phyloP scores from a whole-genome alignment of 352 stramenopile species.

The Phytopythium litorale region DNA sequence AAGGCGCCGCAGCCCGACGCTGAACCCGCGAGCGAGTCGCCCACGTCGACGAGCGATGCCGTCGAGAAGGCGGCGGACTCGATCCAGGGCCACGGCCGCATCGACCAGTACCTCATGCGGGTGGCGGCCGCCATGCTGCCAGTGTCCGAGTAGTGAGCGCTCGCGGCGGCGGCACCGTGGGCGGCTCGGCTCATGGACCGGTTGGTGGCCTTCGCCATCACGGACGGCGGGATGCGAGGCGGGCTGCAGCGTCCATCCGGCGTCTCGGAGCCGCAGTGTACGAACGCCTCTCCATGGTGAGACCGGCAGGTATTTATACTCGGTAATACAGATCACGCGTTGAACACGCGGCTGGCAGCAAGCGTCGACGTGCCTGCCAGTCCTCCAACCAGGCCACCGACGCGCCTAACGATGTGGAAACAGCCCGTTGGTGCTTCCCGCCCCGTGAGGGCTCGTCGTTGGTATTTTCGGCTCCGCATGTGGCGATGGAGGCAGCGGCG shows the following conservation, averaged over 20 bases:
- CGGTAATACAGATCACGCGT: background rate
- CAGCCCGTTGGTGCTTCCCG: background rate
- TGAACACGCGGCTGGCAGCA: background rate
- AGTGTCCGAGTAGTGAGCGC: background rate
- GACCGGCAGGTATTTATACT: conserved; percentile 4
- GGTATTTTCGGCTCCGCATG: background rate
- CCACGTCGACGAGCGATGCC: conserved; percentile 3
- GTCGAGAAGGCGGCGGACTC: background rate
- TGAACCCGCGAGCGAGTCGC: background rate
- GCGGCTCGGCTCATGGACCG: too few species aligned
- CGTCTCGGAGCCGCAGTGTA: background rate
- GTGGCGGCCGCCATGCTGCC: background rate
- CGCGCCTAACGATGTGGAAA: background rate
- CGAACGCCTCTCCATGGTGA: background rate
- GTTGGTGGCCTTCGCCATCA: too few species aligned
- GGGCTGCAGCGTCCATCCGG: background rate
- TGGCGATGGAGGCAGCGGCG: background rate
- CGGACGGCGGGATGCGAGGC: too few species aligned
- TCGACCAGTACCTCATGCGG: conserved; percentile 3
- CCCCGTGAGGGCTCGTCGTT: background rate
- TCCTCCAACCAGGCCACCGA: background rate
- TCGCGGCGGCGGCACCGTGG: background rate
- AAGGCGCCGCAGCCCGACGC: background rate
- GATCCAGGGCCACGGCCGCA: background rate
- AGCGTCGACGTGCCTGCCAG: background rate